phyloP scores from a whole-genome alignment of 108 stramenopile genomes.

The Fistulifera pelliculosa region DNA sequence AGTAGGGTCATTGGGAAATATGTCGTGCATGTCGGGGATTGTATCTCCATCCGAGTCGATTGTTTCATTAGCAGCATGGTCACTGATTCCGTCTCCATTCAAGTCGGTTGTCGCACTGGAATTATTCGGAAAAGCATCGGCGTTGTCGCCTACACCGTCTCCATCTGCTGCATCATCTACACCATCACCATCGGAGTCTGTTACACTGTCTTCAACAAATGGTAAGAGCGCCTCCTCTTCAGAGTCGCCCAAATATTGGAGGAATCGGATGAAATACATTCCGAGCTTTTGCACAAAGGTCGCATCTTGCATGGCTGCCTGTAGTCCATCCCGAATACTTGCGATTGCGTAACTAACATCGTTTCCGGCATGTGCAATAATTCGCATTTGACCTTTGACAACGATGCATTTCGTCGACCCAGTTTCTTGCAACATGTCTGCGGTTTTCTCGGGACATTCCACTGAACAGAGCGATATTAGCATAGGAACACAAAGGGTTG shows the following conservation, averaged over 20 bases:
- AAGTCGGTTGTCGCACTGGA: too few species aligned
- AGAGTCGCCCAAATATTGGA: background rate
- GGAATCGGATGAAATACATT: background rate
- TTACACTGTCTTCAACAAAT: background rate
- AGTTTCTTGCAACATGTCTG: background rate
- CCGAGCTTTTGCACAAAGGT: background rate
- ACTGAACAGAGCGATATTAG: background rate
- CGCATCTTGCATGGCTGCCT: background rate
- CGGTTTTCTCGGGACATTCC: background rate
- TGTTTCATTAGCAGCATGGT: too few species aligned
- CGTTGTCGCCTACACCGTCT: background rate
- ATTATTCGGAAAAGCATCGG: background rate
- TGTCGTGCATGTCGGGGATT: background rate
- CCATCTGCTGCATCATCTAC: constrained; percentile 3
- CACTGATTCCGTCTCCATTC: too few species aligned
- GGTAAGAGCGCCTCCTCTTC: background rate
- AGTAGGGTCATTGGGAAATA: background rate
- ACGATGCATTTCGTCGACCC: background rate
- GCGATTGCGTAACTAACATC: background rate
- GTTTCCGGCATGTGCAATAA: constrained; percentile 1
- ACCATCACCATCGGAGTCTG: background rate
- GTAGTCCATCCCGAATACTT: background rate
- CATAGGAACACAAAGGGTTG: background rate
- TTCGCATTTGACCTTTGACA: background rate
- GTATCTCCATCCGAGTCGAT: background rate